These are phyloP conservation scores for Flaveria linearis DNA, from an alignment of 129 eudicot genomes.

Conservation along the genomic window DNA sequence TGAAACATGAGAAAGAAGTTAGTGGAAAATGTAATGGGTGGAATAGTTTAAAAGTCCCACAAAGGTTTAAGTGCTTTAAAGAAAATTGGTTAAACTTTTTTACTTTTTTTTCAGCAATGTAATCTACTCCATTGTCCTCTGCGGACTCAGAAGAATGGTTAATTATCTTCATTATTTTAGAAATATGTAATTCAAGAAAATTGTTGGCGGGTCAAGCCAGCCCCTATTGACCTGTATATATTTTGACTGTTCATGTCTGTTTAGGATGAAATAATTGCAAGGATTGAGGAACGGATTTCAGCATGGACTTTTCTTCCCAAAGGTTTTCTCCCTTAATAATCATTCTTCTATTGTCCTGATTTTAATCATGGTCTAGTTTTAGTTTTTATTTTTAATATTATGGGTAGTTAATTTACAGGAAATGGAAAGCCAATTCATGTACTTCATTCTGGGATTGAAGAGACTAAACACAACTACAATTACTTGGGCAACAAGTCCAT, in stretches of 20 bases:
- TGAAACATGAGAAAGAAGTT: not conserved
- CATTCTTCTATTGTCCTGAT: not conserved
- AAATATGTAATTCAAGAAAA: not conserved
- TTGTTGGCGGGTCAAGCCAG: slow-evolving; percentile 4
- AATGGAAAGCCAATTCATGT: slow-evolving; percentile 57
- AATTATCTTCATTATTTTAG: not conserved
- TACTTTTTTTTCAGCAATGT: too few species aligned
- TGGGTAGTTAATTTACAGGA: slow-evolving; percentile 37
- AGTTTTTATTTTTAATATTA: not conserved
- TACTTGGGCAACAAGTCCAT: slow-evolving; percentile 43
- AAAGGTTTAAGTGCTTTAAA: not conserved
- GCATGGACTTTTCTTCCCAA: slow-evolving; percentile 92
- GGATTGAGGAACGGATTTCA: slow-evolving; percentile 75
- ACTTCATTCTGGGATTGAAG: slow-evolving; percentile 54
- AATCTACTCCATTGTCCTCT: too few species aligned
- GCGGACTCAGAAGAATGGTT: not conserved
- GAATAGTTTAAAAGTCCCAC: not conserved
- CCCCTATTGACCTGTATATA: not conserved
- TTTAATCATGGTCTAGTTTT: slow-evolving; percentile 12
- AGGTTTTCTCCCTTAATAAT: slow-evolving; percentile 44
- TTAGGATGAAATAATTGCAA: slow-evolving; percentile 62
- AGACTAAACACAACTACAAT: slow-evolving; percentile 40
- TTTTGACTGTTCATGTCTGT: slow-evolving; percentile 14
- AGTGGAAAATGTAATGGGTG: not conserved
- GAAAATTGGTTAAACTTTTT: too few species aligned